phyloP scores from a whole-genome alignment of 371 early-diverging fungal genomes.

The Lichtheimia corymbifera region DNA sequence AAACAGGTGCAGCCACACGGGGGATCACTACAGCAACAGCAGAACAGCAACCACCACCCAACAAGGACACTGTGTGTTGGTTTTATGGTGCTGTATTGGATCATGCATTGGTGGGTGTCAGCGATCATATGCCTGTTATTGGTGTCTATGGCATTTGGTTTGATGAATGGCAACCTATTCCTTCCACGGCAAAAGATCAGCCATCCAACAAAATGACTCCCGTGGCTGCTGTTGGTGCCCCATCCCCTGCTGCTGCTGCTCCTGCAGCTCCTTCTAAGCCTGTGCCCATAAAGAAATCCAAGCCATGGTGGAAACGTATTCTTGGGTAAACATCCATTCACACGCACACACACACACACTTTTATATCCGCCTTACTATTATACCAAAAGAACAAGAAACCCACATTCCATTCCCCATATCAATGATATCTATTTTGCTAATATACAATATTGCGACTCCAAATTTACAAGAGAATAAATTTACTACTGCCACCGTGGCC shows the following conservation, averaged over 20 bases:
- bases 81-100: constrained; percentile 40
- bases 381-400: too few relatives aligned
- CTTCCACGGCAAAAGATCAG: background rate
- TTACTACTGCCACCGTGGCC: too few relatives aligned
- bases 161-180: constrained; percentile 32
- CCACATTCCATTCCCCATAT: too few relatives aligned
- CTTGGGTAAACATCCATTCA: background rate
- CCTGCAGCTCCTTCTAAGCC: background rate
- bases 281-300: background rate
- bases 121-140: constrained; percentile 64
- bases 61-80: constrained; percentile 29
- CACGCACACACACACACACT: too few relatives aligned
- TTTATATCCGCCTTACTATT: too few relatives aligned
- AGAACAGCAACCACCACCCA: background rate
- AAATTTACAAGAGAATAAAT: too few relatives aligned
- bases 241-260: background rate
- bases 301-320: background rate
- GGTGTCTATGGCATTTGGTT: constrained; percentile 59
- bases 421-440: too few relatives aligned
- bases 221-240: too few relatives aligned
- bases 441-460: too few relatives aligned
- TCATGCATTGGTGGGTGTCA: constrained; percentile 30
- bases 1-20: background rate
- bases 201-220: too few relatives aligned
- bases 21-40: constrained; percentile 2